These are phyloP conservation scores for Lactuca sativa DNA, from an alignment of 129 eudicot species.

Conservation along the genomic window DNA sequence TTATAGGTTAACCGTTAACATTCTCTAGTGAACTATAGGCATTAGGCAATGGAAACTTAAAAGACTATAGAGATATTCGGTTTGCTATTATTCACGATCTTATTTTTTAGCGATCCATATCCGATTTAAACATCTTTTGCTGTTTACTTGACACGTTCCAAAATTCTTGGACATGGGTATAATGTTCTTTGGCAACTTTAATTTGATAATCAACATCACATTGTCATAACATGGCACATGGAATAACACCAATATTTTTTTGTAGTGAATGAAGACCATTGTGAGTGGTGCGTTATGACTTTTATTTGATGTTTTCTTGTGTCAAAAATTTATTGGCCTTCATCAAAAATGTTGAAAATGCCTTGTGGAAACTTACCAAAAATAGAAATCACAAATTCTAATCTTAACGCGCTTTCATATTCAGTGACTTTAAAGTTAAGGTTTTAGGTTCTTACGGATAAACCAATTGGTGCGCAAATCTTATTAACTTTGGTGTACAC, in stretches of 20 bases:
- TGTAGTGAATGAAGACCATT: conserved; percentile 32
- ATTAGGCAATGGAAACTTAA: background rate
- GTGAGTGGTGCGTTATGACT: conserved; percentile 39
- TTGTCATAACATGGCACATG: conserved; percentile 36
- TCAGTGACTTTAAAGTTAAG: conserved; percentile 11
- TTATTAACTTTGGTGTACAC: background rate
- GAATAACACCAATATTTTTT: conserved; percentile 9
- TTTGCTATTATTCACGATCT: background rate
- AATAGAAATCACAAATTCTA: conserved; percentile 29
- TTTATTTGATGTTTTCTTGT: conserved; percentile 14
- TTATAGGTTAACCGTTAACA: too few species aligned
- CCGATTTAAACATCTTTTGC: background rate
- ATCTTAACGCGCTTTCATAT: conserved; percentile 5
- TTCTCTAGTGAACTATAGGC: background rate
- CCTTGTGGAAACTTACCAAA: conserved; percentile 29
- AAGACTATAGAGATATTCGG: background rate
- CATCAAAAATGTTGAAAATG: conserved; percentile 33
- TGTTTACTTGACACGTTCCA: conserved; percentile 32
- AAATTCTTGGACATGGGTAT: conserved; percentile 22
- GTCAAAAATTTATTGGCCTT: conserved; percentile 28
- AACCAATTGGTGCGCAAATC: background rate
- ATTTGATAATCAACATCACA: conserved; percentile 26
- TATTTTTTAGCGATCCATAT: background rate
- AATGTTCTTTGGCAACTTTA: conserved; percentile 15
- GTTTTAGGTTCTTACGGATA: background rate